Base-by-base conservation (phyloP, 306 rosid species). In the Citrullus colocynthis region DNA sequence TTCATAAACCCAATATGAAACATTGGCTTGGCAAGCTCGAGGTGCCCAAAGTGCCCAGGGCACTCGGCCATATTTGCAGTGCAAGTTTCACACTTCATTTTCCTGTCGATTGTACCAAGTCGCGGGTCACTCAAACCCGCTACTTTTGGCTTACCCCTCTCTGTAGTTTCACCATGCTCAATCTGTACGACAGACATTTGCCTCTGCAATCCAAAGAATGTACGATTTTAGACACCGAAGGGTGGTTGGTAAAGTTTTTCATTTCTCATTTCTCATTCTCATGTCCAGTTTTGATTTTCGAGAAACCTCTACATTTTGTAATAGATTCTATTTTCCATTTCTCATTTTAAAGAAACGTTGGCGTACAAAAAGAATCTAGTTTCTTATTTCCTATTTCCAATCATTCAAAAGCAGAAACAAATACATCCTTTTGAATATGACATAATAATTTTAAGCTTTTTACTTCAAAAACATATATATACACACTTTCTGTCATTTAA, bases 1-100 rank as follows among this genome's bases (percentile, higher is more conserved):
- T 92, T 95, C 87, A 95, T 41, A 70, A 95, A 95, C 24, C 99
- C 99, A 14, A 95, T 92, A 73, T 95, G 99, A 54, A 95, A 95
- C 99, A 95, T 95, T 1, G 99, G 99, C 55, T 95, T 95, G 0
- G 99, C 99, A 14, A 95, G 97, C 90, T 95, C 99, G 65, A 95
- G 89, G 79, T 92, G 95, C 21, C 99, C 99, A 75, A 95, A 95
- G 52, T 95, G 99, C 3, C 99, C 99, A 0, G 99, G 99, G 8
- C 99, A 95, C 88, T 95, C 99, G 0, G 99, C 99, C 99, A 96
- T 96, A 45, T 83, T 89, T 0, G 97, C 99, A 0, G 97, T 96
- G 54, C 99, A 96, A 48, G 99, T 96, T 52, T 96, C 99, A 16
- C 99, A 96, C 83, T 92, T 96, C 93, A 96, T 62, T 83, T 92